Percentiles rank a stretch among this genome's conserved stretches.
Conservation (phyloP, 1,284 basidiomycete genomes). For the Leucoagaricus sp. region DNA sequence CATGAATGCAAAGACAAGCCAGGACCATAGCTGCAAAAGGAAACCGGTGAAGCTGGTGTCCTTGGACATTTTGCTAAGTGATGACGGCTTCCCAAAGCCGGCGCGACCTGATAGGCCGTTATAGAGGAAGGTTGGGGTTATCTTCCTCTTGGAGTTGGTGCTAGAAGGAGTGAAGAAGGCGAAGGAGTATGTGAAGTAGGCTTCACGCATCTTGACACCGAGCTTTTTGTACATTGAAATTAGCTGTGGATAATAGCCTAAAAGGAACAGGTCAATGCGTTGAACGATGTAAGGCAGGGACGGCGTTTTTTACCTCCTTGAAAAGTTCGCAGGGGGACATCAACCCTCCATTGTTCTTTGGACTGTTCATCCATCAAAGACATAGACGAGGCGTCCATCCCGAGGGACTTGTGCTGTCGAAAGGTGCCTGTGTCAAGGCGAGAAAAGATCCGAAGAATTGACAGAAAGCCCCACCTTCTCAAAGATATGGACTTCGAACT, state of each 20-base stretch:
- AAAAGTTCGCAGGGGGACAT: slow-evolving; percentile 80
- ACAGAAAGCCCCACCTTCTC: slow-evolving; percentile 74
- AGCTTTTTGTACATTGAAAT: slow-evolving; percentile 63
- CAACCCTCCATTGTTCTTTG: slow-evolving; percentile 50
- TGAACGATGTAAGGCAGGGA: too few relatives aligned
- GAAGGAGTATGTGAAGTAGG: slow-evolving; percentile 73
- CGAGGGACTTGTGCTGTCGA: slow-evolving; percentile 32
- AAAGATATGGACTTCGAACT: slow-evolving; percentile 70
- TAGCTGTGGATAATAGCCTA: slow-evolving; percentile 73
- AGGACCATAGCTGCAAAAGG: slow-evolving; percentile 27
- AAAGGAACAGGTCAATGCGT: background rate
- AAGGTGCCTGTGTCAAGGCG: too few relatives aligned
- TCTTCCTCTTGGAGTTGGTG: slow-evolving; percentile 23
- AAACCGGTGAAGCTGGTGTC: slow-evolving; percentile 18
- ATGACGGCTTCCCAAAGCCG: slow-evolving; percentile 54
- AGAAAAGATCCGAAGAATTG: too few relatives aligned
- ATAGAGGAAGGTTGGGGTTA: slow-evolving; percentile 60
- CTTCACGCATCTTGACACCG: slow-evolving; percentile 50
- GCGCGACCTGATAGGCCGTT: slow-evolving; percentile 60
- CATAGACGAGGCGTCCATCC: slow-evolving; percentile 60
- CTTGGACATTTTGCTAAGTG: slow-evolving; percentile 27
- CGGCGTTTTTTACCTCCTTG: slow-evolving; percentile 74
- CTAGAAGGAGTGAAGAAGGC: slow-evolving; percentile 40
- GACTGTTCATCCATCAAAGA: slow-evolving; percentile 37
- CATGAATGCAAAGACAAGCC: slow-evolving; percentile 34